Conservation (phyloP, 73 alveolate genomes). For the Tetrahymena elliotti region DNA sequence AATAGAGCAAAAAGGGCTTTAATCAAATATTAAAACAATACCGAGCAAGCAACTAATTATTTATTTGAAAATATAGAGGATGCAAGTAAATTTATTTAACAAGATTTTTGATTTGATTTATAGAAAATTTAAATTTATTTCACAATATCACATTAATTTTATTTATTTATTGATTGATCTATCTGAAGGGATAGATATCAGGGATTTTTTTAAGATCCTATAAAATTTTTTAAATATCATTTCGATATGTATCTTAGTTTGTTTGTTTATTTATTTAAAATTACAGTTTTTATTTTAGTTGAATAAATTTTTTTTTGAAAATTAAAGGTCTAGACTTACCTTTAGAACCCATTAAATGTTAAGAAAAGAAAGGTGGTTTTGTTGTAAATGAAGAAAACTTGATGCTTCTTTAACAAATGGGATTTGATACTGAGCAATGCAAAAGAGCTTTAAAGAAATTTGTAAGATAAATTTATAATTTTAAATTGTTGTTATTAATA, state of each 20-base stretch:
- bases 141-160: not conserved
- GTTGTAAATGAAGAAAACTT: not conserved
- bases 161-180: not conserved
- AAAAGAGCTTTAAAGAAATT: not conserved
- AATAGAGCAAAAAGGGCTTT: slow-evolving; percentile 91
- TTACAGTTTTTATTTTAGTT: too few species aligned
- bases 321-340: not conserved
- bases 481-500: not conserved
- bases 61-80: slow-evolving; percentile 86
- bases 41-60: slow-evolving; percentile 83
- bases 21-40: slow-evolving; percentile 59
- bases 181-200: too few species aligned
- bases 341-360: not conserved
- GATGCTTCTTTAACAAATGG: not conserved
- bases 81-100: not conserved
- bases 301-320: too few species aligned
- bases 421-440: not conserved
- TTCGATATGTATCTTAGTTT: not conserved
- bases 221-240: not conserved
- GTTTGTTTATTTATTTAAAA: too few species aligned
- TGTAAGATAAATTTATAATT: not conserved
- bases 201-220: too few species aligned
- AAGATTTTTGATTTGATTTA: not conserved
- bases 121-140: not conserved
- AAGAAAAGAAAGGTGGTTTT: not conserved